Percentiles rank a stretch among this genome's conserved stretches.
phyloP scores from a whole-genome alignment of 768 basidiomycete species.

The Hygrophoropsis aurantiaca region DNA sequence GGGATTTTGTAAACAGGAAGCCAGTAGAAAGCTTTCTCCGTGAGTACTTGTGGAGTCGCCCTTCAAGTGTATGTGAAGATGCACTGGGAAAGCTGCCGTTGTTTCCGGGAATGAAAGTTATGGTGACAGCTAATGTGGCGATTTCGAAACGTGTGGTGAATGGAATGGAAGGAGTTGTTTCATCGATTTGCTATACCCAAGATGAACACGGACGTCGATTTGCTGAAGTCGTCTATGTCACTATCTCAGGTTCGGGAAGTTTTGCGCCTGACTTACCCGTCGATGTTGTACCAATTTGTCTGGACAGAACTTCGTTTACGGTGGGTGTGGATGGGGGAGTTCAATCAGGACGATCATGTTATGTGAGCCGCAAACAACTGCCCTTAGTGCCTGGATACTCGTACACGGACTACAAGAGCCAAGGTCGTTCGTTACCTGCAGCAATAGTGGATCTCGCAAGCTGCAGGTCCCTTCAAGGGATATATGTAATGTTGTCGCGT shows the following conservation, averaged over 20 bases:
- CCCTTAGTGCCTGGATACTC: constrained; percentile 26
- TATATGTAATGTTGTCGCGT: constrained; percentile 32
- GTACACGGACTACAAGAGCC: constrained; percentile 28
- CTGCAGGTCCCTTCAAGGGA: constrained; percentile 13
- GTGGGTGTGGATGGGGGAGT: no score
- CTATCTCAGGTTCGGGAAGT: no score
- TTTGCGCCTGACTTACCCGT: no score
- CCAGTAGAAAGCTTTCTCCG: no score
- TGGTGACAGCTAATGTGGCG: constrained; percentile 14
- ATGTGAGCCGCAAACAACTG: constrained; percentile 9
- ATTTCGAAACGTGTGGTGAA: constrained; percentile 12
- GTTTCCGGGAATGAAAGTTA: constrained; percentile 20
- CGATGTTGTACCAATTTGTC: no score
- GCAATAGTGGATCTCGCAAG: constrained; percentile 24
- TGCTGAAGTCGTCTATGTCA: constrained; percentile 1
- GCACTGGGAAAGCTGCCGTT: constrained; percentile 8
- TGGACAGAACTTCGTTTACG: no score
- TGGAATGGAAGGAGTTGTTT: constrained; percentile 11
- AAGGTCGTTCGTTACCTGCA: constrained; percentile 20
- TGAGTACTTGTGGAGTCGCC: no score
- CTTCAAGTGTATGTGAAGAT: no score
- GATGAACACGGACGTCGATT: not conserved
- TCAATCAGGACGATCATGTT: no score
- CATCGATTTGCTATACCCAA: constrained; percentile 2
- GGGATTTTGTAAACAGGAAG: not conserved